A percentile compares a stretch with the other conserved stretches of the same genome.
phyloP scores from a whole-genome alignment of 345 rosid species.

The Eucalyptus pauciflora region DNA sequence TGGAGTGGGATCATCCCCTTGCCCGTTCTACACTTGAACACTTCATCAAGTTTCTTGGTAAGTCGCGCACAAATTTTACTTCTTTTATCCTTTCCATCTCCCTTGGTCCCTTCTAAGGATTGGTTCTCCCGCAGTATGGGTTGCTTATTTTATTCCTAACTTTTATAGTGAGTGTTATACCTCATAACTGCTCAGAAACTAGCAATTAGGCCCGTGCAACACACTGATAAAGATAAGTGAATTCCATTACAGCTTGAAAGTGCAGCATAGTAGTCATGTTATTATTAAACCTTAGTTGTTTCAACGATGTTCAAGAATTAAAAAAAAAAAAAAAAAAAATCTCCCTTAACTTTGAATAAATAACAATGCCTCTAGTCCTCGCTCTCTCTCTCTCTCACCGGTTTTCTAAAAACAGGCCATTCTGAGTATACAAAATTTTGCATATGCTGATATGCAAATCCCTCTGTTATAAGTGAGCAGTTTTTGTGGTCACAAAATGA shows the following conservation, averaged over 20 bases:
- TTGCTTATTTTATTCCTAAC: too few relatives aligned
- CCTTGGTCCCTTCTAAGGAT: background rate
- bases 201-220: background rate
- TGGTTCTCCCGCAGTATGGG: too few relatives aligned
- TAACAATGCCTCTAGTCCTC: too few relatives aligned
- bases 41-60: background rate
- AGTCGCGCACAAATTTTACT: background rate
- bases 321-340: too few relatives aligned
- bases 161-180: too few relatives aligned
- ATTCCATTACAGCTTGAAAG: background rate
- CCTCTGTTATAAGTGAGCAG: background rate
- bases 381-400: too few relatives aligned
- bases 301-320: background rate
- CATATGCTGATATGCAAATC: background rate
- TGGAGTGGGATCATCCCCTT: background rate
- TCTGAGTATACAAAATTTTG: background rate
- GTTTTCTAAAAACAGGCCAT: too few relatives aligned
- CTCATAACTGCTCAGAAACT: background rate
- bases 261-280: background rate
- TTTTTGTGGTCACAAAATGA: background rate
- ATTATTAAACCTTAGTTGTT: background rate
- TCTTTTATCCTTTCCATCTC: background rate
- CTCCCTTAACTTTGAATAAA: too few relatives aligned
- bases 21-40: background rate
- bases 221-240: background rate